Evolutionary conservation across 2,329 filamentous ascomycete species (phyloP).

Genomic region (Diplodia corticola): DNA sequence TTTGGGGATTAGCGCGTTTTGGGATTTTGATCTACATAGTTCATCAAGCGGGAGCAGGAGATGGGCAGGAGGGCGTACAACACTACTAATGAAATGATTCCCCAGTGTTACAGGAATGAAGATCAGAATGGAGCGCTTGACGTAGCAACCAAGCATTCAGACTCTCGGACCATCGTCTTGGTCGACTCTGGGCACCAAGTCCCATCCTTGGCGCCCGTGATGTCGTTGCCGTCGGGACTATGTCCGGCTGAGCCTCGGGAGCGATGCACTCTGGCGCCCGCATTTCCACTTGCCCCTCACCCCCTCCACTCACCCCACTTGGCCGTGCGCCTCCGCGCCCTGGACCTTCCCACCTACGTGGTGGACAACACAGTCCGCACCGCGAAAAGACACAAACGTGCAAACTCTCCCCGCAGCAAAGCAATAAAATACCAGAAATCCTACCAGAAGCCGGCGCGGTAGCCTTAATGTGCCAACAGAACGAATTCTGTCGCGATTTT

Average conservation of each 20-base stretch:
- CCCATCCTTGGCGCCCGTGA: neutral
- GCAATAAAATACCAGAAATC: no score
- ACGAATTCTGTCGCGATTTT: no score
- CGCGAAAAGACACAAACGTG: no score
- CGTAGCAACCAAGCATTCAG: slow-evolving; percentile 4
- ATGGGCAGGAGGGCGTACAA: neutral
- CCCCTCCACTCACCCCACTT: slow-evolving; percentile 2
- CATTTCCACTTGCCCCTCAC: neutral
- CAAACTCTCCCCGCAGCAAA: no score
- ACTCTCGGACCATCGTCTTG: neutral
- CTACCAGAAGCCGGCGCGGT: no score
- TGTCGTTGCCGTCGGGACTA: neutral
- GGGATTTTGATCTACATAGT: slow-evolving; percentile 9
- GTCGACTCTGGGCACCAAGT: neutral
- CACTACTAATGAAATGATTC: slow-evolving; percentile 1
- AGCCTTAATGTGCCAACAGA: no score
- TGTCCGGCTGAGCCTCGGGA: neutral
- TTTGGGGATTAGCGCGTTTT: neutral
- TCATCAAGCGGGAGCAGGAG: neutral
- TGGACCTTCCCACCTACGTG: slow-evolving; percentile 14
- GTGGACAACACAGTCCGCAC: no score
- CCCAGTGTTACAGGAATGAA: neutral
- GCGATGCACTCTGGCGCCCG: neutral
- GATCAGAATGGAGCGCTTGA: neutral
- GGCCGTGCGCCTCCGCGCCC: slow-evolving; percentile 7